Evolutionary conservation across 352 stramenopile species (phyloP).

Genomic region (Thalassiosira sp.): DNA sequence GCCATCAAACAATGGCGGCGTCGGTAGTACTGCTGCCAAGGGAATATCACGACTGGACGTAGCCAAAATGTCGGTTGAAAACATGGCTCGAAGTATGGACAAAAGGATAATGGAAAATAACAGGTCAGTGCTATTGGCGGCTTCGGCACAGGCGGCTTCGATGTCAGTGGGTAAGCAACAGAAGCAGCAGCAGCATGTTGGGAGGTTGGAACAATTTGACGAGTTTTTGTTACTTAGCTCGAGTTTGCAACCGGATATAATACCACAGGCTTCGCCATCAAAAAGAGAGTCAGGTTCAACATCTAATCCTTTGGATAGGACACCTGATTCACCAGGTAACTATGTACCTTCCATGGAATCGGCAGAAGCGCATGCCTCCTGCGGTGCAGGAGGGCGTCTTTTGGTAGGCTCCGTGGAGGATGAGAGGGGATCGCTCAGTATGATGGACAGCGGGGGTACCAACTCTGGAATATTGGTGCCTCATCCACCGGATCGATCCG

Average conservation of each 20-base stretch:
- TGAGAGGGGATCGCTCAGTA: conserved; percentile 7
- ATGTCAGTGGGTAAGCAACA: conserved; percentile 36
- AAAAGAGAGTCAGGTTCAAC: conserved; percentile 14
- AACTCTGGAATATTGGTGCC: conserved; percentile 17
- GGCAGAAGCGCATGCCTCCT: conserved; percentile 48
- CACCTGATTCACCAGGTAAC: conserved; percentile 6
- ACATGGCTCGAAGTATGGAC: conserved; percentile 53
- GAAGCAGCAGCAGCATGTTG: conserved; percentile 31
- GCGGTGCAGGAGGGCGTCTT: conserved; percentile 66
- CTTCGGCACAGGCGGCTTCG: conserved; percentile 25
- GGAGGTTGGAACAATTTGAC: conserved; percentile 49
- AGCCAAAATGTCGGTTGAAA: conserved; percentile 76
- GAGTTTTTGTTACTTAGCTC: conserved; percentile 46
- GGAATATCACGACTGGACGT: conserved; percentile 70
- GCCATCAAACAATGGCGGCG: conserved; percentile 12
- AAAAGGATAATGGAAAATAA: conserved; percentile 68
- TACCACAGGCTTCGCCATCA: background rate
- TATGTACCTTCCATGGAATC: conserved; percentile 47
- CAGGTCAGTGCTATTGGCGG: conserved; percentile 25
- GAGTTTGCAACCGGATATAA: conserved; percentile 35
- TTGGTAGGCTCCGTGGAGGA: conserved; percentile 69
- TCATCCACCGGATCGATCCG: conserved; percentile 38
- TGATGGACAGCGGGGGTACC: conserved; percentile 14
- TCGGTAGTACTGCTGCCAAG: conserved; percentile 10
- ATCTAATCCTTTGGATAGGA: conserved; percentile 20